These are phyloP conservation scores for Pestalotiopsis sp. DNA, from an alignment of 2,329 filamentous ascomycete genomes.

Conservation along the genomic window DNA sequence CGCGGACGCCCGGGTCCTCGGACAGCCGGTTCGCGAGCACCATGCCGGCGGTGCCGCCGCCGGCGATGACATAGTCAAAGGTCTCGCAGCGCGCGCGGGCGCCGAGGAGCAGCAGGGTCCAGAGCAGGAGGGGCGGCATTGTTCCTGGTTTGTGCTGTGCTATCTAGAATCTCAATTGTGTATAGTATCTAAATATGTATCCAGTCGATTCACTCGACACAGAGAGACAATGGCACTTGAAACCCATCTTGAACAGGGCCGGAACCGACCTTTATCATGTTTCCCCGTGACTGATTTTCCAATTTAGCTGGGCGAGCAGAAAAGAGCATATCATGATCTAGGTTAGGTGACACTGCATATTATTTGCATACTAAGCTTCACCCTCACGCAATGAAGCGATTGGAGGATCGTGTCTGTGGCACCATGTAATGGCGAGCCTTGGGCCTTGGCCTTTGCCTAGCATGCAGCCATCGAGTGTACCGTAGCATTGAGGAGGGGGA, in stretches of 20 bases:
- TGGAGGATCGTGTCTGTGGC: slow-evolving; percentile 17
- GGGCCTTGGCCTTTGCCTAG: not conserved
- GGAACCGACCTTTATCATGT: too few relatives aligned
- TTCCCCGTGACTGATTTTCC: not conserved
- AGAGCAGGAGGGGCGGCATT: not conserved
- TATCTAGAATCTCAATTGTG: too few relatives aligned
- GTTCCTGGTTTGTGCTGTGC: not conserved
- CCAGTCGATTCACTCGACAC: too few relatives aligned
- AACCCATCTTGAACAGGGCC: too few relatives aligned
- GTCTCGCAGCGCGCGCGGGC: not conserved
- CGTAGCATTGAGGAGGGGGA: not conserved
- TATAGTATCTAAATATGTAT: too few relatives aligned
- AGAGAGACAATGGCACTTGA: too few relatives aligned
- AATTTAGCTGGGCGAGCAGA: not conserved
- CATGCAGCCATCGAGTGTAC: not conserved
- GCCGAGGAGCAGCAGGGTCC: not conserved
- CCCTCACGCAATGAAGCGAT: not conserved
- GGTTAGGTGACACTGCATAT: not conserved
- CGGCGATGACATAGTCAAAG: slow-evolving; percentile 9
- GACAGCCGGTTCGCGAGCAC: slow-evolving; percentile 13
- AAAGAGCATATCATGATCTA: not conserved
- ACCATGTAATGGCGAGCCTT: not conserved
- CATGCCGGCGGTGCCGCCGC: slow-evolving; percentile 7
- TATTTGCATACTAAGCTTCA: not conserved
- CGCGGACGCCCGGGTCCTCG: not conserved